These are phyloP conservation scores for Dalbergia cochinchinensis DNA, from an alignment of 306 rosid genomes.

Conservation along the genomic window DNA sequence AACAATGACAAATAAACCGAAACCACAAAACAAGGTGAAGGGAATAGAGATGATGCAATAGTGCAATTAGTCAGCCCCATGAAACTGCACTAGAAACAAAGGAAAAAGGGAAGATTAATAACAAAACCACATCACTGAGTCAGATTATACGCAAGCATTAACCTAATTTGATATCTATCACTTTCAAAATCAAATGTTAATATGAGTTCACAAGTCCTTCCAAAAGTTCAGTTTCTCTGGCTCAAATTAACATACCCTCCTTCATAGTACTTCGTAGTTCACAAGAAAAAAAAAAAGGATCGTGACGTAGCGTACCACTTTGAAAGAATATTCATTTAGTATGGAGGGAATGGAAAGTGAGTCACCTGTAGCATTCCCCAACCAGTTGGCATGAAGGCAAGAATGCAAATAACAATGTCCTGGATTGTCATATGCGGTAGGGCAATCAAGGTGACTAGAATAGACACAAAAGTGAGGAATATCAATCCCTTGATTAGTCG, in stretches of 20 bases:
- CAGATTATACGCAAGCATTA: background rate
- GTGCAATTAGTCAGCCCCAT: background rate
- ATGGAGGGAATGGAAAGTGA: background rate
- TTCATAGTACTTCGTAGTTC: background rate
- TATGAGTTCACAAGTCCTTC: background rate
- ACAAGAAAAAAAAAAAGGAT: background rate
- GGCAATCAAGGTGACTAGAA: slow-evolving; percentile 89
- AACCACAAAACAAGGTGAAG: slow-evolving; percentile 6
- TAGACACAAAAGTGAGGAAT: slow-evolving; percentile 85
- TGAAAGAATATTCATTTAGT: background rate
- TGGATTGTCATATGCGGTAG: slow-evolving; percentile 89
- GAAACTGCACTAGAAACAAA: background rate
- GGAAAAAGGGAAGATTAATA: background rate
- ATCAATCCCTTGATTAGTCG: slow-evolving; percentile 94
- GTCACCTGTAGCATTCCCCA: slow-evolving; percentile 89
- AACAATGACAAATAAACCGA: background rate
- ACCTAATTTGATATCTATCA: slow-evolving; percentile 5
- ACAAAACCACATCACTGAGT: background rate
- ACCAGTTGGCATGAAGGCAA: slow-evolving; percentile 66
- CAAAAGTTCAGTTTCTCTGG: background rate
- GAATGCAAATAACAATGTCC: slow-evolving; percentile 73
- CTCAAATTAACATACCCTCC: background rate
- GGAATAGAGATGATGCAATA: slow-evolving; percentile 1
- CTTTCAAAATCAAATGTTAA: slow-evolving; percentile 3
- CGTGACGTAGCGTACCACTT: background rate